Base-by-base conservation (phyloP, 2,329 filamentous ascomycete species). In the Botrytis tulipae region DNA sequence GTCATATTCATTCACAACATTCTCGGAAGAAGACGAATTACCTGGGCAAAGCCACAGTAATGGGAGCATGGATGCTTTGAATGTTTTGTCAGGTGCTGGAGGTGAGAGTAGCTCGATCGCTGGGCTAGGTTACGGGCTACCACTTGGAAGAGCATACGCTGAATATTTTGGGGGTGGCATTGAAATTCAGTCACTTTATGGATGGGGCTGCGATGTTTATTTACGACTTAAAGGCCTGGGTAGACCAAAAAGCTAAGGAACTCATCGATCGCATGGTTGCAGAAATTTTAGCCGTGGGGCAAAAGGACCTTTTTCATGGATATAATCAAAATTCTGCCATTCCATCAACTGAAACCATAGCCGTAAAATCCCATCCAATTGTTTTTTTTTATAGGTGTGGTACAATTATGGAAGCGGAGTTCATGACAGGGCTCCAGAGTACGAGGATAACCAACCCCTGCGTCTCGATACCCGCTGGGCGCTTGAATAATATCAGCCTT, bases 121-220 rank as follows among this genome's bases (percentile, higher is more conserved):
- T 0, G 96, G 96, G 0, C 83, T 99, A 67, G 96, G 96, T 1
- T 99, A 99, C 81, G 96, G 96, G 0, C 82, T 99, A 76, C 96
- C 96, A 1, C 83, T 99, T 35, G 94, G 94, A 71, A 88, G 96
- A 75, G 95, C 96, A 0, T 99, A 99, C 80, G 96, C 96, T 0
- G 95, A 99, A 84, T 99, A 98, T 80, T 99, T 99, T 85, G 96
- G 96, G 3, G 96, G 96, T 0, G 95, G 95, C 4, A 96, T 99
- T 74, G 91, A 91, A 7, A 91, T 99, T n/a, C 95, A 99, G 86
- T 98, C 94, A 81, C 83, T 98, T 65, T 96, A 94, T 85, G 95
- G 96, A 6, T 99, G 96, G 96, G 96, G 90, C 3, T 78, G 78
- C 9, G 90, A 92, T 79, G 90, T 92, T 1, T 92, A 92, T 78